A percentile compares a stretch with the other conserved stretches of the same genome.
These are phyloP conservation scores for Fusarium udum DNA, from an alignment of 2,329 filamentous ascomycete species.

Conservation along the genomic window DNA sequence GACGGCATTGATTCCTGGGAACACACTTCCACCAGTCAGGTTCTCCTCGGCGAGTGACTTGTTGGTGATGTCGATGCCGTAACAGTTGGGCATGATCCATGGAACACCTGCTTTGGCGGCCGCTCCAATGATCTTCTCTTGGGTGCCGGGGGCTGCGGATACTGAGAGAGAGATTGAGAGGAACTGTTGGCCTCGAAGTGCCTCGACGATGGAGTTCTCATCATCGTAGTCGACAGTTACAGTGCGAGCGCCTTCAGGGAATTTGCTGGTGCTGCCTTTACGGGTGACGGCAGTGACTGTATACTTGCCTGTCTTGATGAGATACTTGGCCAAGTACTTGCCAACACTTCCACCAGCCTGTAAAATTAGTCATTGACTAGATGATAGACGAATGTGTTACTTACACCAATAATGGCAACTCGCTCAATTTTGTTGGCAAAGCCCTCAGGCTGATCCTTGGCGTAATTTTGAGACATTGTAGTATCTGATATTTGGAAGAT, in stretches of 20 bases:
- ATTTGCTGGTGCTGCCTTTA: constrained; percentile 49
- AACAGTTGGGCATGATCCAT: constrained; percentile 66
- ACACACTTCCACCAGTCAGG: constrained; percentile 36
- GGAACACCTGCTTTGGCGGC: constrained; percentile 64
- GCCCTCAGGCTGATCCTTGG: constrained; percentile 49
- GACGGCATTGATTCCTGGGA: constrained; percentile 49
- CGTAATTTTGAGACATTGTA: constrained; percentile 43
- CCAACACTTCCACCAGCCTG: constrained; percentile 57
- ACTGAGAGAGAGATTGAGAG: constrained; percentile 64
- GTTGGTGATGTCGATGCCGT: constrained; percentile 52
- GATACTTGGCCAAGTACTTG: constrained; percentile 48
- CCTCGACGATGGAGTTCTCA: constrained; percentile 55
- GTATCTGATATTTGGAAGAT: neutral
- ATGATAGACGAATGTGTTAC: constrained; percentile 21
- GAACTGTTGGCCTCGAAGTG: constrained; percentile 64
- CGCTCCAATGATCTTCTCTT: constrained; percentile 61
- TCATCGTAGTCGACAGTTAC: constrained; percentile 57
- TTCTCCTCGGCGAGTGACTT: constrained; percentile 51
- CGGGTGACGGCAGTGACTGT: constrained; percentile 62
- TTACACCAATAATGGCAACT: constrained; percentile 59
- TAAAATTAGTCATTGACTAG: neutral
- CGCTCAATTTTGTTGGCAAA: constrained; percentile 55
- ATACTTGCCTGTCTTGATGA: constrained; percentile 60
- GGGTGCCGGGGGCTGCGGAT: constrained; percentile 54
- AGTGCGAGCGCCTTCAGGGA: constrained; percentile 57